A percentile compares a stretch with the other conserved stretches of the same genome.
phyloP scores from a whole-genome alignment of 805 yeast species.

The Saccharomycopsis schoenii region DNA sequence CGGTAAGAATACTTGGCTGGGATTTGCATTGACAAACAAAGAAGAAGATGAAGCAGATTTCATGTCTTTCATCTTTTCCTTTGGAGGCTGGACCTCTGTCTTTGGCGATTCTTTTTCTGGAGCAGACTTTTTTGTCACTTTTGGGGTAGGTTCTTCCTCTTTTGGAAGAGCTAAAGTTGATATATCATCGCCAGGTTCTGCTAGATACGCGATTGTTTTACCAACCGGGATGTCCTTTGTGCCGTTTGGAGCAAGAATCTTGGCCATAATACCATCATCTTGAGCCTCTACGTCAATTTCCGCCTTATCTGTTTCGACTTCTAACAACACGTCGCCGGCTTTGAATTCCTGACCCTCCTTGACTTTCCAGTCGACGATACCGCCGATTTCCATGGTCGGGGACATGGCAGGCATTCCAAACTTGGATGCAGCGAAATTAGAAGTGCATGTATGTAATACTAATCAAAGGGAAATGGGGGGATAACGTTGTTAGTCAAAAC shows the following conservation, averaged over 20 bases:
- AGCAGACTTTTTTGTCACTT: conserved; percentile 19
- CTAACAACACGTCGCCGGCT: conserved; percentile 76
- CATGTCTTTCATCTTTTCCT: background rate
- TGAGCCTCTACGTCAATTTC: conserved; percentile 78
- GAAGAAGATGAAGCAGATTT: background rate
- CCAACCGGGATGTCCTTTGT: conserved; percentile 75
- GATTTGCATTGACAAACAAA: conserved; percentile 40
- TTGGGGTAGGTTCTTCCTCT: conserved; percentile 22
- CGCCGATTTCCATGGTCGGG: conserved; percentile 97
- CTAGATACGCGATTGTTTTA: conserved; percentile 77
- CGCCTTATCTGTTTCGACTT: conserved; percentile 83
- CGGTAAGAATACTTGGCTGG: conserved; percentile 61
- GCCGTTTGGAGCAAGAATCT: conserved; percentile 63
- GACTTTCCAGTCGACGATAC: conserved; percentile 80
- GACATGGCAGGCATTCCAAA: conserved; percentile 98
- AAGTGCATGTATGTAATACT: conserved; percentile 23
- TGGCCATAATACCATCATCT: conserved; percentile 86
- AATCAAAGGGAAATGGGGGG: background rate
- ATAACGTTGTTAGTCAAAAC: background rate
- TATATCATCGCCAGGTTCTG: conserved; percentile 83
- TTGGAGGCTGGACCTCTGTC: conserved; percentile 12
- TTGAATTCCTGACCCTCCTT: conserved; percentile 64
- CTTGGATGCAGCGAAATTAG: conserved; percentile 27
- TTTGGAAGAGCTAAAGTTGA: conserved; percentile 50
- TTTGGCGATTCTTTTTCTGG: conserved; percentile 19